These are phyloP conservation scores for Gentiana straminea DNA, from an alignment of 257 asterid genomes.

Conservation along the genomic window DNA sequence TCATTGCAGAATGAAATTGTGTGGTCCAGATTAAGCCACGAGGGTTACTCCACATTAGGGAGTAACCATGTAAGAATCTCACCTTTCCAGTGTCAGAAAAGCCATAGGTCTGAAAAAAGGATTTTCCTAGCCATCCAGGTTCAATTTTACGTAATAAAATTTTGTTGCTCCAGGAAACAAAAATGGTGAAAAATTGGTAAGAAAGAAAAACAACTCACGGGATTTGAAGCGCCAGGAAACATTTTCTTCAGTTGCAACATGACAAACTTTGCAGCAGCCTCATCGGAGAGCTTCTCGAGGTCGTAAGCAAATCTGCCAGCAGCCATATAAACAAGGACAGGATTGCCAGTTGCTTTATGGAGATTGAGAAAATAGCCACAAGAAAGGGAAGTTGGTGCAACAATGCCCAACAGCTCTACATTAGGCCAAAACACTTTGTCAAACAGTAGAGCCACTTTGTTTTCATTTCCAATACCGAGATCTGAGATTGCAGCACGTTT, in stretches of 20 bases:
- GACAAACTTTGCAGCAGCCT: conserved; percentile 59
- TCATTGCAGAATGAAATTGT: too few species aligned
- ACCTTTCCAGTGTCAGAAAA: too few species aligned
- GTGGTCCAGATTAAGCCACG: too few species aligned
- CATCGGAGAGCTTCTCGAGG: conserved; percentile 85
- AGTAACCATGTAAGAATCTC: too few species aligned
- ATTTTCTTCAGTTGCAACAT: conserved; percentile 78
- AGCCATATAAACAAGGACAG: conserved; percentile 93
- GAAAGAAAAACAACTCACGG: conserved; percentile 42
- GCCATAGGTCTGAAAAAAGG: too few species aligned
- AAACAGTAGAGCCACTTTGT: conserved; percentile 71
- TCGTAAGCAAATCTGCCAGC: conserved; percentile 89
- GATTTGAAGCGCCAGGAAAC: conserved; percentile 75
- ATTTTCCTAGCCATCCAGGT: too few species aligned
- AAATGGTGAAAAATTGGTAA: not conserved
- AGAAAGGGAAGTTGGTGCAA: conserved; percentile 69
- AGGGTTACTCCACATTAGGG: too few species aligned
- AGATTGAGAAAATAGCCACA: conserved; percentile 96
- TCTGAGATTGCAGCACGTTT: conserved; percentile 80
- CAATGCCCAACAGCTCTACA: conserved; percentile 76
- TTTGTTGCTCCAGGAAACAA: too few species aligned
- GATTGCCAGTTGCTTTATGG: conserved; percentile 92
- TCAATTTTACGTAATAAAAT: too few species aligned
- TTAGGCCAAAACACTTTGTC: conserved; percentile 91
- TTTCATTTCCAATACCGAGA: conserved; percentile 93